These are phyloP conservation scores for Letharia lupina DNA, from an alignment of 495 filamentous ascomycete genomes.

Conservation along the genomic window DNA sequence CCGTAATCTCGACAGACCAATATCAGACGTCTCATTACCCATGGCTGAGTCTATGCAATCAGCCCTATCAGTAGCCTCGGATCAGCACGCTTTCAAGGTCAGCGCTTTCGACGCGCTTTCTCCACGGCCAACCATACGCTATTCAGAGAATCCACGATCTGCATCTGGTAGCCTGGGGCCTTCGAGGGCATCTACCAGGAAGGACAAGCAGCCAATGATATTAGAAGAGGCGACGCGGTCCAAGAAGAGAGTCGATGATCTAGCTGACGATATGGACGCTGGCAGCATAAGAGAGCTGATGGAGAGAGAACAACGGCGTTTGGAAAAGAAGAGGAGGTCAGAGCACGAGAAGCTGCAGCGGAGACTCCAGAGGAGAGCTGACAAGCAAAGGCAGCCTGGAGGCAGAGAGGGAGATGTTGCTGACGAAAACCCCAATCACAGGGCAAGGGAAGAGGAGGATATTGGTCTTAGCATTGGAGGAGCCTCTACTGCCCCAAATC, in stretches of 20 bases:
- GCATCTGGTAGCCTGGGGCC: slow-evolving; percentile 32
- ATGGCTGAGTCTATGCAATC: slow-evolving; percentile 64
- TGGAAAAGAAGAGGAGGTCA: slow-evolving; percentile 60
- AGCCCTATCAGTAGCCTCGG: slow-evolving; percentile 59
- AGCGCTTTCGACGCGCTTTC: slow-evolving; percentile 64
- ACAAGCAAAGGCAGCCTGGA: slow-evolving; percentile 46
- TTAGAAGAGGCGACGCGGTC: slow-evolving; percentile 59
- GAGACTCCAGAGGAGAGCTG: slow-evolving; percentile 57
- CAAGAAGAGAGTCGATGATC: slow-evolving; percentile 63
- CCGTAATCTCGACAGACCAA: slow-evolving; percentile 51
- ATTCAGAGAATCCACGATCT: slow-evolving; percentile 53
- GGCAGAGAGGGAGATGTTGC: slow-evolving; percentile 35
- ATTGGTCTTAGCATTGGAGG: slow-evolving; percentile 16
- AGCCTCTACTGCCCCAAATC: slow-evolving; percentile 3
- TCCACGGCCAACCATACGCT: slow-evolving; percentile 71
- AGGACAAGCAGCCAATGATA: slow-evolving; percentile 41
- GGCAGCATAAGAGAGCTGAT: slow-evolving; percentile 71
- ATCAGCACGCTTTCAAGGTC: slow-evolving; percentile 64
- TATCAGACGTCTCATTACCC: slow-evolving; percentile 68
- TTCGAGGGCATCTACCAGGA: slow-evolving; percentile 34
- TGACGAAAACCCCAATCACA: slow-evolving; percentile 1
- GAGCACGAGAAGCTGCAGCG: slow-evolving; percentile 64
- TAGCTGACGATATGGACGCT: slow-evolving; percentile 75
- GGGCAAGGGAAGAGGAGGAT: slow-evolving; percentile 5
- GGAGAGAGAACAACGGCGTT: slow-evolving; percentile 72